These are phyloP conservation scores for Daedaleopsis nitida DNA, from an alignment of 768 basidiomycete genomes.

Conservation along the genomic window DNA sequence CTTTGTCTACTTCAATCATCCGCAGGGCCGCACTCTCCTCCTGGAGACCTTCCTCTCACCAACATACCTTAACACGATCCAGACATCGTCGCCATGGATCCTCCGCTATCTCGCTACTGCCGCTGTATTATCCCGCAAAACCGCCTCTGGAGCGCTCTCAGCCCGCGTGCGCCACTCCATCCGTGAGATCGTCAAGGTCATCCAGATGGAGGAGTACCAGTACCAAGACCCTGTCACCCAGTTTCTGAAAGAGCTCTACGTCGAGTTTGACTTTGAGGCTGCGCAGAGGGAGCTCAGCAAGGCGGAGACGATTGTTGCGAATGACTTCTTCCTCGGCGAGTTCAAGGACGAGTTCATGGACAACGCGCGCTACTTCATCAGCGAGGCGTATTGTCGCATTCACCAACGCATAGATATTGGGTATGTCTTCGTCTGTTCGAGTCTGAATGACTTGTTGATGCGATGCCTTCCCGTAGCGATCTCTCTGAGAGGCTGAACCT, in stretches of 20 bases:
- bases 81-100: slow-evolving; percentile 93
- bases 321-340: slow-evolving; percentile 93
- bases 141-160: slow-evolving; percentile 58
- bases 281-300: slow-evolving; percentile 81
- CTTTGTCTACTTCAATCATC: slow-evolving; percentile 98
- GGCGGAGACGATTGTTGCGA: slow-evolving; percentile 80
- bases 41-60: slow-evolving; percentile 97
- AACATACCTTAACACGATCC: slow-evolving; percentile 97
- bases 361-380: slow-evolving; percentile 93
- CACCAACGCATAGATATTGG: slow-evolving; percentile 91
- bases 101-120: slow-evolving; percentile 93
- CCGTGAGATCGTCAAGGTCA: slow-evolving; percentile 88
- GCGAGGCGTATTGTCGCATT: slow-evolving; percentile 97
- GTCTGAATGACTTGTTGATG: not conserved
- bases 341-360: slow-evolving; percentile 95
- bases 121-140: slow-evolving; percentile 87
- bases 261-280: slow-evolving; percentile 95
- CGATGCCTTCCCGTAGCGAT: slow-evolving; percentile 52
- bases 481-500: slow-evolving; percentile 93
- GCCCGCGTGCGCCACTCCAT: slow-evolving; percentile 86
- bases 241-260: slow-evolving; percentile 92
- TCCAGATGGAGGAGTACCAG: slow-evolving; percentile 95
- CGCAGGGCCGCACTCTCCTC: slow-evolving; percentile 85
- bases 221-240: slow-evolving; percentile 91
- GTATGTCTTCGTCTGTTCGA: slow-evolving; percentile 41